Evolutionary conservation across 768 basidiomycete genomes (phyloP).

Genomic region (Pleurotus giganteus): DNA sequence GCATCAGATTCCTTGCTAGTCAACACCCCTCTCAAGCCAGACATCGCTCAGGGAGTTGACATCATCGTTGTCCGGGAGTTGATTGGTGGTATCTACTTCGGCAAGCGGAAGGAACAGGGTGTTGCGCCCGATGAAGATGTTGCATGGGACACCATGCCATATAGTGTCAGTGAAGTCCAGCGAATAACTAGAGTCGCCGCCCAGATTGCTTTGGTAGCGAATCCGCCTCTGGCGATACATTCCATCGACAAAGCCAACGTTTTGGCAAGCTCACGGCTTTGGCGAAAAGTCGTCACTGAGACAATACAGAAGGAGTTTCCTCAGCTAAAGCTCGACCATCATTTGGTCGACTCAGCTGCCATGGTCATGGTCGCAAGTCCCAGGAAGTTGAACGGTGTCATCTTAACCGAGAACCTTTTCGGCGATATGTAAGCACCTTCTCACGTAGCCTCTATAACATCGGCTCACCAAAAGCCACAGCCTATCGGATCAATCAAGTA

Average conservation of each 20-base stretch:
- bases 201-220: slow-evolving; percentile 77
- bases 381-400: slow-evolving; percentile 89
- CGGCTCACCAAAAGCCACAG: slow-evolving; percentile 36
- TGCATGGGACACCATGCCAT: slow-evolving; percentile 93
- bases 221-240: slow-evolving; percentile 87
- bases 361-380: slow-evolving; percentile 94
- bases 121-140: slow-evolving; percentile 58
- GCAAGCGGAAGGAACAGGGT: slow-evolving; percentile 84
- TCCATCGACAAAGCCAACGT: slow-evolving; percentile 99
- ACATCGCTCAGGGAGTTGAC: slow-evolving; percentile 79
- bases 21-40: slow-evolving; percentile 86
- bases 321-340: slow-evolving; percentile 82
- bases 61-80: slow-evolving; percentile 96
- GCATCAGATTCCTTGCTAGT: slow-evolving; percentile 87
- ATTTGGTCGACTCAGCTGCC: slow-evolving; percentile 92
- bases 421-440: slow-evolving; percentile 83
- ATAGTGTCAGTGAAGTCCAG: slow-evolving; percentile 88
- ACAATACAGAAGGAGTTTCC: slow-evolving; percentile 85
- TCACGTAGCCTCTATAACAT: slow-evolving; percentile 1
- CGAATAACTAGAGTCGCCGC: slow-evolving; percentile 96
- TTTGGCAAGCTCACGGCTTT: slow-evolving; percentile 88
- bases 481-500: slow-evolving; percentile 93
- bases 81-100: slow-evolving; percentile 96
- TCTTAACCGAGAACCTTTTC: slow-evolving; percentile 94
- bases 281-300: slow-evolving; percentile 91